Conservation (phyloP, 108 stramenopile genomes). For the Parietichytrium sp. region DNA sequence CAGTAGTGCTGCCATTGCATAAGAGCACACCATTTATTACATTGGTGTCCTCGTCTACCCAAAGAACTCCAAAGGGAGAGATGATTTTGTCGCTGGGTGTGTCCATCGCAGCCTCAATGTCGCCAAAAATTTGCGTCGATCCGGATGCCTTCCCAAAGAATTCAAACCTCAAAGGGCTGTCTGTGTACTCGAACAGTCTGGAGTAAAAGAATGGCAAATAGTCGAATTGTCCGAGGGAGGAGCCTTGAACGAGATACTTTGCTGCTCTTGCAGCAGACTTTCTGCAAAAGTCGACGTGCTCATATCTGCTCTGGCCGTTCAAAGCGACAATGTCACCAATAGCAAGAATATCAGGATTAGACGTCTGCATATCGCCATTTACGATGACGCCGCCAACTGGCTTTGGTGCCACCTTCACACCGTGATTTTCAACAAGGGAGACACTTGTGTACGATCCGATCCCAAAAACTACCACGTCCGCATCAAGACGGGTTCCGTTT, state of each 20-base stretch:
- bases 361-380: background rate
- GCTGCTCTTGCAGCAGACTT: background rate
- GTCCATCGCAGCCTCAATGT: background rate
- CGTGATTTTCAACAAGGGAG: background rate
- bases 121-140: background rate
- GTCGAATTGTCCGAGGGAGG: background rate
- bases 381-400: slow-evolving; percentile 23
- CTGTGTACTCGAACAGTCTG: slow-evolving; percentile 28
- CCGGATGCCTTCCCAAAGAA: background rate
- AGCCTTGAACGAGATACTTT: background rate
- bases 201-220: slow-evolving; percentile 36
- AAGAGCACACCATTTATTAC: background rate
- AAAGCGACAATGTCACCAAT: slow-evolving; percentile 22
- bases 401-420: background rate
- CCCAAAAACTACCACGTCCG: slow-evolving; percentile 27
- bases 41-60: background rate
- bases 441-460: background rate
- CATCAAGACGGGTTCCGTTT: background rate
- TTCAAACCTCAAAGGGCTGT: background rate
- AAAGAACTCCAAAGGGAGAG: background rate
- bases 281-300: slow-evolving; percentile 18
- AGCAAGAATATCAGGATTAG: background rate
- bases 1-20: background rate
- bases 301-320: slow-evolving; percentile 1
- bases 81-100: background rate